Evolutionary conservation across 805 yeast species (phyloP).

Genomic region (Metschnikowia colocasiae): DNA sequence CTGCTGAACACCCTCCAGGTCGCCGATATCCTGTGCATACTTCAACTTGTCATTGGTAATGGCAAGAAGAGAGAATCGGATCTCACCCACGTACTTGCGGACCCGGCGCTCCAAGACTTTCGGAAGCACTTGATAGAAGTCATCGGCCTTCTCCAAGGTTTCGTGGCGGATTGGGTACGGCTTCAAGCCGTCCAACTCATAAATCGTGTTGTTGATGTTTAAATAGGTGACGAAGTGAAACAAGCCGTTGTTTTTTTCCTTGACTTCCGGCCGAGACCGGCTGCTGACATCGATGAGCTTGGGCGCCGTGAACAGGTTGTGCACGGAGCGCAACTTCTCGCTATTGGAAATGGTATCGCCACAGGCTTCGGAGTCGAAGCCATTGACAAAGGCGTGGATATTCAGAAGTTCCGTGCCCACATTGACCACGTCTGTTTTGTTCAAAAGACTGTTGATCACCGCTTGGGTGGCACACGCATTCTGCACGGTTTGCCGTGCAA

Average conservation of each 20-base stretch:
- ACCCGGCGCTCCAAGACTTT: conserved; percentile 46
- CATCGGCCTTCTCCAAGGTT: conserved; percentile 36
- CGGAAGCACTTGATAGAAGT: conserved; percentile 42
- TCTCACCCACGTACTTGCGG: conserved; percentile 43
- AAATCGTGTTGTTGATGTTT: conserved; percentile 40
- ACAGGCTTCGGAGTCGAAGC: conserved; percentile 52
- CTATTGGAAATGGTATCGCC: conserved; percentile 63
- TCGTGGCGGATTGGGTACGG: conserved; percentile 51
- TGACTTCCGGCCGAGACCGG: conserved; percentile 17
- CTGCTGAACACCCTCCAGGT: conserved; percentile 30
- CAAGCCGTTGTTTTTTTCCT: conserved; percentile 47
- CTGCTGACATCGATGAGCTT: conserved; percentile 47
- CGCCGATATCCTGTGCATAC: conserved; percentile 35
- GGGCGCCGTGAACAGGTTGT: conserved; percentile 61
- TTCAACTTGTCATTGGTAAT: conserved; percentile 49
- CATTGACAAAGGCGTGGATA: conserved; percentile 47
- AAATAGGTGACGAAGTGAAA: conserved; percentile 62
- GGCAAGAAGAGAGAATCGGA: conserved; percentile 55
- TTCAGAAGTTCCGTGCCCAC: conserved; percentile 48
- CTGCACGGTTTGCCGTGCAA: conserved; percentile 60
- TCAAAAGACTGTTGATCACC: conserved; percentile 53
- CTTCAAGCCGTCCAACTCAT: conserved; percentile 63
- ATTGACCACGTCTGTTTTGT: conserved; percentile 34
- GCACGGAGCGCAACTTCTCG: conserved; percentile 51
- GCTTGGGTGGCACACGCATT: conserved; percentile 79